phyloP scores from a whole-genome alignment of 177 flowering plant genomes.

The Vitis hybrid region DNA sequence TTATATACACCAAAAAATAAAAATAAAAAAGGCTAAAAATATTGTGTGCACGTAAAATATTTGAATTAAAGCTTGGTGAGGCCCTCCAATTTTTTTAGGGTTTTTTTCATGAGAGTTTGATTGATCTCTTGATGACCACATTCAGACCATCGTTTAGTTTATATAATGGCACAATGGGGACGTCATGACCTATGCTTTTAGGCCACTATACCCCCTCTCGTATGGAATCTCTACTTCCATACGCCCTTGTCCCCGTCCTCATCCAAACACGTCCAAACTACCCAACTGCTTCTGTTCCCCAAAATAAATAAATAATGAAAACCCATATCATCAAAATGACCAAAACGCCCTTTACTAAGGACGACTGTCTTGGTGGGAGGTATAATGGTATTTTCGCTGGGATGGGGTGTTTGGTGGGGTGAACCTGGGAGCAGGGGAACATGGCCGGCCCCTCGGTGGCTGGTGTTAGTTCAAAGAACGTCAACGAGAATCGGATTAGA shows the following conservation, averaged over 20 bases:
- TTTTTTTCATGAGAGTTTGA: too few relatives aligned
- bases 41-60: too few relatives aligned
- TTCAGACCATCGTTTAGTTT: slow-evolving; percentile 9
- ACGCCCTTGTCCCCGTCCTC: background rate
- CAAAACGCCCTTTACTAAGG: background rate
- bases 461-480: slow-evolving; percentile 8
- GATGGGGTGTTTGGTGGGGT: background rate
- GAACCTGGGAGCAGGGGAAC: background rate
- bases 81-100: too few relatives aligned
- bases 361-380: background rate
- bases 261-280: background rate
- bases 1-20: too few relatives aligned
- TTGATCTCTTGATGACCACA: background rate
- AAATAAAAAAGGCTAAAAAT: too few relatives aligned
- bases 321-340: background rate
- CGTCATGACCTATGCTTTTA: background rate
- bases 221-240: background rate
- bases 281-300: background rate
- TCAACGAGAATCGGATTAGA: slow-evolving; percentile 11
- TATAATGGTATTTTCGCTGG: too few relatives aligned
- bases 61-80: too few relatives aligned
- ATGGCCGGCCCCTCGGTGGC: slow-evolving; percentile 8
- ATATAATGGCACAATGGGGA: background rate
- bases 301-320: too few relatives aligned
- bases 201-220: background rate